phyloP scores from a whole-genome alignment of 345 rosid species.

The Populus alba region DNA sequence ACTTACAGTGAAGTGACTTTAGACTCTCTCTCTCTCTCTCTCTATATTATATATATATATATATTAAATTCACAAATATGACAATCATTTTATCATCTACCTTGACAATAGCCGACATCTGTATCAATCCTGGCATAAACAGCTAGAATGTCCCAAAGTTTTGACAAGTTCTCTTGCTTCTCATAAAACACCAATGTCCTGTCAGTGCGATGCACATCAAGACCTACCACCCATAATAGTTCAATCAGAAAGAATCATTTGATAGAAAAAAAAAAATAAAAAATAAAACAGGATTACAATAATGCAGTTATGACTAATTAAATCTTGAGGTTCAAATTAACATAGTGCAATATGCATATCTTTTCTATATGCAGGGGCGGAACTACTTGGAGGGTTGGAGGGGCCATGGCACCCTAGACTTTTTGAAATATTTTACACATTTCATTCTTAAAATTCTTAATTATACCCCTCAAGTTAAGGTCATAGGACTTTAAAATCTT shows the following conservation, averaged over 20 bases:
- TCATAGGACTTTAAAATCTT: neutral
- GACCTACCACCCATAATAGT: constrained; percentile 47
- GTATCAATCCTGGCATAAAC: constrained; percentile 94
- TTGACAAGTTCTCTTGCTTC: constrained; percentile 81
- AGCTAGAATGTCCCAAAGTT: constrained; percentile 93
- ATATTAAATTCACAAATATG: neutral
- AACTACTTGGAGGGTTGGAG: neutral
- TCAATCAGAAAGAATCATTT: constrained; percentile 7
- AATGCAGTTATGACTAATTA: neutral
- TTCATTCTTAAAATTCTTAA: neutral
- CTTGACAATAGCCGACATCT: constrained; percentile 98
- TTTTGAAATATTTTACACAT: no score
- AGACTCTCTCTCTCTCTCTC: no score
- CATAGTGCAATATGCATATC: neutral
- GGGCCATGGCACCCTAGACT: neutral
- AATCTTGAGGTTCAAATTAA: neutral
- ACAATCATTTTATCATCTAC: constrained; percentile 32
- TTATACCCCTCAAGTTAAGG: neutral
- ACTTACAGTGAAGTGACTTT: neutral
- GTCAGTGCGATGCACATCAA: constrained; percentile 92
- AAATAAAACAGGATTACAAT: neutral
- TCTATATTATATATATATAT: no score
- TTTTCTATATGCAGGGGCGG: neutral
- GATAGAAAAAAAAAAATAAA: neutral
- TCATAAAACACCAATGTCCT: constrained; percentile 84